Evolutionary conservation across 805 yeast genomes (phyloP), one percentile per base, ranked within the genome.

Genomic region (Barnettozyma sucrosica): DNA sequence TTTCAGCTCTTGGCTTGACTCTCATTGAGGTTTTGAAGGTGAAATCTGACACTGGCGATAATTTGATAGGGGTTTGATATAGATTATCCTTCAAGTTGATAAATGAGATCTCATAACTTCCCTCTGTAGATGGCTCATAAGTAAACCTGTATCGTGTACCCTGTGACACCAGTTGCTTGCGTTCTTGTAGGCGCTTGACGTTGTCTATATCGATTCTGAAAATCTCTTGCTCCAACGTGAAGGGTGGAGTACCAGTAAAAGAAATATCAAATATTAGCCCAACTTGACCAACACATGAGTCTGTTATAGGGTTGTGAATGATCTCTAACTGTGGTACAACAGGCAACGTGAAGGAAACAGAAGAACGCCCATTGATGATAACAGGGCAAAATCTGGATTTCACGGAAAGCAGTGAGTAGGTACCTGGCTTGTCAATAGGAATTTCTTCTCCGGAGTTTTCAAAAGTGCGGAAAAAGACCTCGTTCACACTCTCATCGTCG

Each of bases 281-380:
- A 8, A 89, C 82, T 40, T 89, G 88, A 0, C 99, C 99, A 26
- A 93, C 85, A 68, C 99, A 93, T 43, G 84, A 79, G 58, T 92
- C 98, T 23, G 80, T 71, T 3, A 92, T 79, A 3, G 92, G 68
- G 9, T 63, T 62, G 3, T 74, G 64, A 24, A 56, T 61, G 14
- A 77, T 72, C 3, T 62, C 54, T 21, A 80, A 51, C 20, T 67
- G 58, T 9, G 85, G 83, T 32, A 75, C 74, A 4, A 81, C 75
- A 5, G 85, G 83, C 30, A 68, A 67, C 1, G 89, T 79, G 1
- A 88, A 73, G 16, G 69, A 59, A 10, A 85, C 70, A 1, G 70
- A 63, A 1, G 81, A 72, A 10, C 77, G 68, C n/a, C 83, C 88
- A 37, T 68, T 58, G 19, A 86, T 71, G 11, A 72, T 70, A 41